Conservation (phyloP, 2,329 filamentous ascomycete species). For the Beauveria caledonica region DNA sequence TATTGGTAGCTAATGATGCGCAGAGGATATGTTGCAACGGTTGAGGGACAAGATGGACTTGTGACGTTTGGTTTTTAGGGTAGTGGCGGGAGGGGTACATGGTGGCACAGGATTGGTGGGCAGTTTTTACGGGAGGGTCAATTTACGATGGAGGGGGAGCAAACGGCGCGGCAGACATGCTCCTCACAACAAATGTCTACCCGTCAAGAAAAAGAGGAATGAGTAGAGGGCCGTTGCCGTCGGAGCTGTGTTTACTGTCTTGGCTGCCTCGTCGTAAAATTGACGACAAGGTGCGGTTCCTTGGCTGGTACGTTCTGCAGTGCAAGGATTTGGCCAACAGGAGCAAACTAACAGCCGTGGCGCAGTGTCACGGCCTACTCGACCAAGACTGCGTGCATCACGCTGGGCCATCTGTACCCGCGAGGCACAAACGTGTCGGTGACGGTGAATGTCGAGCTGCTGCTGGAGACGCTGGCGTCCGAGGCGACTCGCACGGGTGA, state of each 20-base stretch:
- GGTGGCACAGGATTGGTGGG: background rate
- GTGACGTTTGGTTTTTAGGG: slow-evolving; percentile 7
- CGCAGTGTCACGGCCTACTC: slow-evolving; percentile 44
- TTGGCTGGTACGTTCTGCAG: slow-evolving; percentile 68
- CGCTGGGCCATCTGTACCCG: slow-evolving; percentile 61
- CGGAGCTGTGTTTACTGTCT: slow-evolving; percentile 56
- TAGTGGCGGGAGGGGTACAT: background rate
- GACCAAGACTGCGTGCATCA: slow-evolving; percentile 49
- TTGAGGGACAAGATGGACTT: background rate
- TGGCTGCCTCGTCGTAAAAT: slow-evolving; percentile 42
- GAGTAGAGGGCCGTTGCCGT: slow-evolving; percentile 55
- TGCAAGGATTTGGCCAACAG: background rate
- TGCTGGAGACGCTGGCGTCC: slow-evolving; percentile 56
- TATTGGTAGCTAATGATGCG: background rate
- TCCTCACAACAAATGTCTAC: too few relatives aligned
- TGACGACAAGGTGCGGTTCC: slow-evolving; percentile 78
- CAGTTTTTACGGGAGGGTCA: too few relatives aligned
- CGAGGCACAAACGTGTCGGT: slow-evolving; percentile 37
- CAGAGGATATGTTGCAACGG: background rate
- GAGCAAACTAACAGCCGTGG: background rate
- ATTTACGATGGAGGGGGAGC: too few relatives aligned
- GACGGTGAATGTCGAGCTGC: slow-evolving; percentile 60
- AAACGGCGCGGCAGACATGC: too few relatives aligned
- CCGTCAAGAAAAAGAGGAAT: slow-evolving; percentile 23
- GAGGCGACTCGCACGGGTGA: slow-evolving; percentile 63